phyloP scores from a whole-genome alignment of 2,329 filamentous ascomycete genomes.

The Coniella lustricola region DNA sequence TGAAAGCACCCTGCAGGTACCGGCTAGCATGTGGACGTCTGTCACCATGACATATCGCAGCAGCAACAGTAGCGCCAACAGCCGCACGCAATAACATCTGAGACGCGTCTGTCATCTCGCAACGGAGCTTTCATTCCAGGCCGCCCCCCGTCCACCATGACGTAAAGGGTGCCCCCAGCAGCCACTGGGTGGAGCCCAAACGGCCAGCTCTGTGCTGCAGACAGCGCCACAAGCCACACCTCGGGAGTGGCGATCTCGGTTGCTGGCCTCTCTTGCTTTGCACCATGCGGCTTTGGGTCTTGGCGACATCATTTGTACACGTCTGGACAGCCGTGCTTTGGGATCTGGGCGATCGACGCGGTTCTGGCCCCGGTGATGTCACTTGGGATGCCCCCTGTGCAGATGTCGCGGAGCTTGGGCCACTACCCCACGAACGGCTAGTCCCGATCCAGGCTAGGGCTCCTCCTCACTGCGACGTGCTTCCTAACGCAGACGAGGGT shows the following conservation, averaged over 20 bases:
- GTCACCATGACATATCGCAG: not conserved
- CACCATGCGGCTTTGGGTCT: not conserved
- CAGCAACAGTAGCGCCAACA: not conserved
- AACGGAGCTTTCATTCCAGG: slow-evolving; percentile 3
- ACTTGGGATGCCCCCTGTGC: not conserved
- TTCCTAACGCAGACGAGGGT: not conserved
- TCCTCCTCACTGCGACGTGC: not conserved
- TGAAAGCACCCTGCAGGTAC: too few species aligned
- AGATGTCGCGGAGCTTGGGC: not conserved
- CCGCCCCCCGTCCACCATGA: not conserved
- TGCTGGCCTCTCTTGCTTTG: not conserved
- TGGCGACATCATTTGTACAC: not conserved
- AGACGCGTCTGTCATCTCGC: not conserved
- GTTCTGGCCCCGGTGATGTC: slow-evolving; percentile 13
- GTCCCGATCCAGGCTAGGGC: not conserved
- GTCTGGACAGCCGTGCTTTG: too few species aligned
- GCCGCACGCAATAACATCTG: not conserved
- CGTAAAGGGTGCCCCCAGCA: not conserved
- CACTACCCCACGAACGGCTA: slow-evolving; percentile 9
- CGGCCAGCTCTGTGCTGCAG: too few species aligned
- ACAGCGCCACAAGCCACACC: too few species aligned
- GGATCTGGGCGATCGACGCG: too few species aligned
- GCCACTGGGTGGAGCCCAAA: not conserved
- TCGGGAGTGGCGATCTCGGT: not conserved
- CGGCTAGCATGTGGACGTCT: too few species aligned